Percentiles rank a stretch among this genome's conserved stretches.
These are phyloP conservation scores for Hymenoscyphus albidus DNA, from an alignment of 2,329 filamentous ascomycete genomes.

Conservation along the genomic window DNA sequence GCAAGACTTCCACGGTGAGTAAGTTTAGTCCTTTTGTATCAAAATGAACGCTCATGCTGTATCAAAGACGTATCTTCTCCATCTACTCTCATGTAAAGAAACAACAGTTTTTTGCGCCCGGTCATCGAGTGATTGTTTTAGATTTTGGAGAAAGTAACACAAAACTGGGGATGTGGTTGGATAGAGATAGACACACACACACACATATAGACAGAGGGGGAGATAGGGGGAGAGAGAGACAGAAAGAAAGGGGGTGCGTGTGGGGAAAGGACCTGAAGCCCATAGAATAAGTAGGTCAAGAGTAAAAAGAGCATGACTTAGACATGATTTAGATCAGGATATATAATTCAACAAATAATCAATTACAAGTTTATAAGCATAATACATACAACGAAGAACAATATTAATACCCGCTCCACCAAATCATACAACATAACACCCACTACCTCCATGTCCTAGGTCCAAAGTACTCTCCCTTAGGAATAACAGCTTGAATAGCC, in stretches of 20 bases:
- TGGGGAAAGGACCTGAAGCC: background rate
- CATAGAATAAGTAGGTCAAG: background rate
- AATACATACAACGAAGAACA: background rate
- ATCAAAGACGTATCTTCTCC: too few species aligned
- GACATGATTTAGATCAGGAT: background rate
- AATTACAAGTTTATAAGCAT: background rate
- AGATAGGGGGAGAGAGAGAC: too few species aligned
- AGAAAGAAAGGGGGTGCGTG: background rate
- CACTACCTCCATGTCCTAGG: constrained; percentile 5
- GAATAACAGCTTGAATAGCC: constrained; percentile 20
- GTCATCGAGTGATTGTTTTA: too few species aligned
- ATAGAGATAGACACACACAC: too few species aligned
- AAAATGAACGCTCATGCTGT: too few species aligned
- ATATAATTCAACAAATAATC: background rate
- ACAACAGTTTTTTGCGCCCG: too few species aligned
- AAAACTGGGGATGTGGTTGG: too few species aligned
- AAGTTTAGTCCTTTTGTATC: too few species aligned
- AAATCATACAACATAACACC: background rate
- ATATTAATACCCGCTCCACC: background rate
- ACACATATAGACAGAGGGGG: background rate
- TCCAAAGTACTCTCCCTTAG: constrained; percentile 20
- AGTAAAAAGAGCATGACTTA: background rate
- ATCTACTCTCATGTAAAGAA: too few species aligned
- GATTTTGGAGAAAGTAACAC: too few species aligned
- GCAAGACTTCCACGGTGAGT: too few species aligned